Percentiles rank a stretch among this genome's conserved stretches.
Conservation (phyloP, 441 rosid genomes). For the Melastoma candidum region DNA sequence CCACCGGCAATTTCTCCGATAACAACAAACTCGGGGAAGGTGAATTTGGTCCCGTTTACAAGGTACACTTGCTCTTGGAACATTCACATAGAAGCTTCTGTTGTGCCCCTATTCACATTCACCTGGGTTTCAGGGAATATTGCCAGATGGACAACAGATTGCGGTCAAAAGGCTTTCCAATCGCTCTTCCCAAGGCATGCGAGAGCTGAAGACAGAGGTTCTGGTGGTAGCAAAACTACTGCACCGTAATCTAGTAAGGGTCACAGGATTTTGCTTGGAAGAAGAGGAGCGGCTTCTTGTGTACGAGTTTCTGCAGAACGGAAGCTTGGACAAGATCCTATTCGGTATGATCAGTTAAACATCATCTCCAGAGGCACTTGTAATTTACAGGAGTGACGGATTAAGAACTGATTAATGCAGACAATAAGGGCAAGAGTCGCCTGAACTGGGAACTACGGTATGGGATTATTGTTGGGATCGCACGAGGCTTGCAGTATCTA, state of each 20-base stretch:
- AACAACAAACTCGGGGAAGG: background rate
- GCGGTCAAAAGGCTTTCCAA: conserved; percentile 2
- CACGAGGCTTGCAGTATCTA: background rate
- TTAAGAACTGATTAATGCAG: no score
- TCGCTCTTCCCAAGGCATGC: background rate
- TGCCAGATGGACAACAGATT: background rate
- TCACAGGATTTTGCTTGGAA: background rate
- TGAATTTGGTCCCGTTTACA: conserved; percentile 3
- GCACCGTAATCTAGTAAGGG: conserved; percentile 5
- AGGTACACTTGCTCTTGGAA: background rate
- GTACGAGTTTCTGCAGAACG: no score
- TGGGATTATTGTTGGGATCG: background rate
- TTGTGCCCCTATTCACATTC: no score
- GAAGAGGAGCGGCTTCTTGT: no score
- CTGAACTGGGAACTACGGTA: conserved; percentile 4
- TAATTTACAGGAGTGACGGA: no score
- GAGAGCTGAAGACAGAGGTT: conserved; percentile 6
- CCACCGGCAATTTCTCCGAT: background rate
- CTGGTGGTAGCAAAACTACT: conserved; percentile 2
- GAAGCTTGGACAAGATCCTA: no score
- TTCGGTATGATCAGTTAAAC: no score
- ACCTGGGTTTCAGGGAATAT: background rate
- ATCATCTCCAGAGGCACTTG: no score
- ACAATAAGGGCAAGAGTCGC: no score
- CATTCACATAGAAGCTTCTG: no score